Evolutionary conservation across 306 rosid genomes (phyloP).

Genomic region (Quercus bicolor): DNA sequence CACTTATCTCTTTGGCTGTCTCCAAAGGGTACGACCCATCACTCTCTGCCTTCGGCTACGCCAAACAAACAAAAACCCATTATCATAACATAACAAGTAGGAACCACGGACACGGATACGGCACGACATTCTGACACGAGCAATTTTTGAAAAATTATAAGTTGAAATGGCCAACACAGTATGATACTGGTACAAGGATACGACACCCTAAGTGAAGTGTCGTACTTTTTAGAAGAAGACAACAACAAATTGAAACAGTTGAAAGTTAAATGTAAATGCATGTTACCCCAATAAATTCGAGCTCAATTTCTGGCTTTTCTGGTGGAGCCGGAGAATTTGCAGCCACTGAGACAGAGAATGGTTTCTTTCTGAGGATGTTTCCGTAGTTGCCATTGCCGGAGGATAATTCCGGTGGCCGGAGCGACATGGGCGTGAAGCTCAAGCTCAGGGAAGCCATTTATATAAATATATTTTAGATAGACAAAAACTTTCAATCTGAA

Average conservation of each 20-base stretch:
- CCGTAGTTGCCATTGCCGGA: constrained; percentile 1
- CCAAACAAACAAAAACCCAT: not conserved
- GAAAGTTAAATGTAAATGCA: not conserved
- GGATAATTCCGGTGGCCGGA: constrained; percentile 22
- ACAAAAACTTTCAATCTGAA: no score
- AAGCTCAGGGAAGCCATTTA: constrained; percentile 52
- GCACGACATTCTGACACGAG: no score
- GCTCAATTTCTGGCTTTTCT: constrained; percentile 55
- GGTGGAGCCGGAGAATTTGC: constrained; percentile 32
- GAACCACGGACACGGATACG: no score
- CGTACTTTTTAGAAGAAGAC: no score
- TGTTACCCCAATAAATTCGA: constrained; percentile 71
- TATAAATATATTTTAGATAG: not conserved
- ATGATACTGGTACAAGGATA: no score
- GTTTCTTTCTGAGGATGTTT: constrained; percentile 25
- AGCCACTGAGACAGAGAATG: constrained; percentile 26
- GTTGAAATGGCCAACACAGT: no score
- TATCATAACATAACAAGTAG: not conserved
- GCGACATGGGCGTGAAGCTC: constrained; percentile 29
- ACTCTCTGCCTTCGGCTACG: constrained; percentile 62
- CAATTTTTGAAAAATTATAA: no score
- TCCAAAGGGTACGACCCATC: constrained; percentile 70
- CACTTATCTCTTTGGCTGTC: constrained; percentile 56
- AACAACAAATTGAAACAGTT: not conserved
- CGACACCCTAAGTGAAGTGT: no score